Percentiles rank a stretch among this genome's conserved stretches.
phyloP scores from a whole-genome alignment of 371 early-diverging fungal species.

The Funneliformis caledonium region DNA sequence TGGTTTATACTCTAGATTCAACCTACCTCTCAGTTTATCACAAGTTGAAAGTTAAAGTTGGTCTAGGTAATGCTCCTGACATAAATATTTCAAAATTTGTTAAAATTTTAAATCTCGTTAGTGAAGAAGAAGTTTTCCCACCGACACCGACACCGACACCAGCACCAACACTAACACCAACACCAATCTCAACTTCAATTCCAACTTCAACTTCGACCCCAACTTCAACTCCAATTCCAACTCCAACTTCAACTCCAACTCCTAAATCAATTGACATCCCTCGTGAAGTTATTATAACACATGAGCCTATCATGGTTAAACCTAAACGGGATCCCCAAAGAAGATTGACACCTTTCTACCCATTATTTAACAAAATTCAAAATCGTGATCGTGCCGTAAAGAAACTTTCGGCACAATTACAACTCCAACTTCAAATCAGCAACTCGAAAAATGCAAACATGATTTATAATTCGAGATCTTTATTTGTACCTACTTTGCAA shows the following conservation, averaged over 20 bases:
- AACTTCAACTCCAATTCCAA: not conserved
- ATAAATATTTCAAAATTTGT: not conserved
- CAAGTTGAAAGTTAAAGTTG: not conserved
- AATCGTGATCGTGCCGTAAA: not conserved
- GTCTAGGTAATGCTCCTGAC: not conserved
- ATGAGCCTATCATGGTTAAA: not conserved
- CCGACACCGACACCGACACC: not conserved
- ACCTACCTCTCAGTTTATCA: not conserved
- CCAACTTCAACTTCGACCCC: no score
- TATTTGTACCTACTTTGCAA: not conserved
- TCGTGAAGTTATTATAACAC: not conserved
- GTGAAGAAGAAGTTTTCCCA: not conserved
- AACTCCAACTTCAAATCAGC: not conserved
- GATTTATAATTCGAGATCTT: constrained; percentile 11
- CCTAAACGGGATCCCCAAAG: not conserved
- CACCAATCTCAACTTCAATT: no score
- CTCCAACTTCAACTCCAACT: not conserved
- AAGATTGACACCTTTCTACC: not conserved
- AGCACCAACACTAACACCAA: no score
- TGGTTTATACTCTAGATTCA: not conserved
- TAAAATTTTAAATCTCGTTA: not conserved
- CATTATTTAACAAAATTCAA: not conserved
- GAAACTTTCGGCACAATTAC: not conserved
- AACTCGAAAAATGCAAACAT: not conserved
- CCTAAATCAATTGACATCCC: not conserved